Evolutionary conservation across 2,329 filamentous ascomycete species (phyloP).

Genomic region (Zalaria obscura): DNA sequence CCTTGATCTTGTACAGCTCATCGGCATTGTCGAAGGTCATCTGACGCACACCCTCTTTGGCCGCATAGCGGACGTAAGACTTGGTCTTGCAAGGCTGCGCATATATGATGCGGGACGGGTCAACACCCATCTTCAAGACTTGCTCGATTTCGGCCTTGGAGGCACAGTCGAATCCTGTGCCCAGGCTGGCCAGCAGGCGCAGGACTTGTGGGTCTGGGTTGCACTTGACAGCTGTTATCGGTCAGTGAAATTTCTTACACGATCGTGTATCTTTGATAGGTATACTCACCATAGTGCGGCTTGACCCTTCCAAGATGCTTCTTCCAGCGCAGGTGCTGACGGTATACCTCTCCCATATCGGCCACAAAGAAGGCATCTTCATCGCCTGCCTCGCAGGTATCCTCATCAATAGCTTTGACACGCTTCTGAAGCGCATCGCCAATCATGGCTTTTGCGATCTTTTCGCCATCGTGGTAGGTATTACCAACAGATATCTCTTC

Average conservation of each 20-base stretch:
- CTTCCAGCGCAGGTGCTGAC: constrained; percentile 98
- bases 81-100: constrained; percentile 99
- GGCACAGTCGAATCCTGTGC: constrained; percentile 94
- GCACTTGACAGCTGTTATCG: constrained; percentile 81
- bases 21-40: constrained; percentile 99
- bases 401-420: constrained; percentile 70
- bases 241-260: not conserved
- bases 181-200: constrained; percentile 72
- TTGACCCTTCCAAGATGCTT: constrained; percentile 81
- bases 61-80: constrained; percentile 87
- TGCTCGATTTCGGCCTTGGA: constrained; percentile 96
- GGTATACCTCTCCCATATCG: constrained; percentile 95
- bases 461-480: constrained; percentile 33
- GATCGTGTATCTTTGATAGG: not conserved
- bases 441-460: constrained; percentile 63
- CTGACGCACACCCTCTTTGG: constrained; percentile 73
- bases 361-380: constrained; percentile 98
- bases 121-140: constrained; percentile 68
- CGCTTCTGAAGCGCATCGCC: constrained; percentile 75
- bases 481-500: constrained; percentile 2
- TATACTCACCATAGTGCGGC: constrained; percentile 75
- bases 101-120: constrained; percentile 89
- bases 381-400: constrained; percentile 78
- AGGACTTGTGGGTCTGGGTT: constrained; percentile 89
- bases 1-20: constrained; percentile 95